Base-by-base conservation (phyloP, 179 eudicot genomes). In the Silene vulgaris region DNA sequence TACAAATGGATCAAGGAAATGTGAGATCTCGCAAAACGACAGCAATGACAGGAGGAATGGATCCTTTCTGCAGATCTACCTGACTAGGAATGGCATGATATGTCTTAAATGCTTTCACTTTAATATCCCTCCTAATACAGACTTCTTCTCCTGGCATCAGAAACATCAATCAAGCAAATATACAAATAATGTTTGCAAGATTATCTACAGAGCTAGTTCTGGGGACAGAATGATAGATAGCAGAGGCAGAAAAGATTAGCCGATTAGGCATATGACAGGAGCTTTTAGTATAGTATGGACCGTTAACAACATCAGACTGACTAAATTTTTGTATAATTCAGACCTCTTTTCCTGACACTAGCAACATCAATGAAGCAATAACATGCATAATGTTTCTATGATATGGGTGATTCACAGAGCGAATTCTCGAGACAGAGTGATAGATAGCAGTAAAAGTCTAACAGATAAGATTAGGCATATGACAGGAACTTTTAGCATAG, bases 71-170 rank as follows among this genome's bases (percentile, higher is more conserved):
- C 57, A 50, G 57, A 11, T 50, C 9, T 79, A 94, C 99, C 97
- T 90, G 99, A 82, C 96, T 88, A 9, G 92, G 97, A 75, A 95
- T 84, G 78, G 77, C 86, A 65, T 92, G 97, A 80, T 85, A 92
- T 62, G 99, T 95, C 80, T 76, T 89, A 79, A 95, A 95, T 32
- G 93, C 96, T 83, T 77, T 92, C 37, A 90, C 99, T 88, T 87
- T 92, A 35, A 95, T 85, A 82, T 92, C 97, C 76, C 80, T 92
- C 82, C 93, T 86, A 56, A 92, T 75, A 48, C 45, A 75, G 74
- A 86, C 84, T 72, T 90, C 99, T 73, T 95, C 99, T 43, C 97
- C 97, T 92, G 86, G 45, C 80, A 21, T 65, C 70, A 60, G 66
- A n/a, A 77, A 50, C 48, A 65, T 7, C 43, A 21, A 73, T 23